phyloP scores from a whole-genome alignment of 805 yeast genomes.

The Pichia gijzeniarum region DNA sequence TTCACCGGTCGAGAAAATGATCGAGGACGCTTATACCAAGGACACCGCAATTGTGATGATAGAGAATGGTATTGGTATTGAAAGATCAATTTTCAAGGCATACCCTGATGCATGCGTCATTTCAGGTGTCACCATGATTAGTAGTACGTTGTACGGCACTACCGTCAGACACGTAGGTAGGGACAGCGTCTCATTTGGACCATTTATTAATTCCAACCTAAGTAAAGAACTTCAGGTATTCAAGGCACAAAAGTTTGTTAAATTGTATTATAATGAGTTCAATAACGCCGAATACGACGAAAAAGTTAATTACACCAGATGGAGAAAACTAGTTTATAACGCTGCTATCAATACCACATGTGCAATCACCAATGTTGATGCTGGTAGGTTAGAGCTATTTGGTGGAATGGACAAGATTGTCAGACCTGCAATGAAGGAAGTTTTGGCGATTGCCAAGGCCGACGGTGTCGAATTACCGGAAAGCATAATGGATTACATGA shows the following conservation, averaged over 20 bases:
- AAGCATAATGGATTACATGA: constrained; percentile 30
- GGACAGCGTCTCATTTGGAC: constrained; percentile 31
- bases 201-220: constrained; percentile 30
- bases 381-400: constrained; percentile 31
- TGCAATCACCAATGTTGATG: constrained; percentile 36
- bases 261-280: constrained; percentile 29
- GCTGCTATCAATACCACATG: constrained; percentile 41
- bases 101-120: constrained; percentile 32
- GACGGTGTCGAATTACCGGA: constrained; percentile 38
- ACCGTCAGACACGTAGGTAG: constrained; percentile 30
- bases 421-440: constrained; percentile 41
- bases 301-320: constrained; percentile 35
- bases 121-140: constrained; percentile 37
- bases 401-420: constrained; percentile 25
- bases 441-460: constrained; percentile 39
- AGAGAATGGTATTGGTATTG: constrained; percentile 38
- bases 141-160: constrained; percentile 27
- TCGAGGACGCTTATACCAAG: constrained; percentile 23
- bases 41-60: constrained; percentile 32
- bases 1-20: constrained; percentile 36
- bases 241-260: constrained; percentile 30
- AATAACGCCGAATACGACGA: constrained; percentile 29
- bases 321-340: constrained; percentile 44
- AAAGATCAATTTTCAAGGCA: constrained; percentile 27
- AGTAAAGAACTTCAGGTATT: constrained; percentile 23